Conservation (phyloP, 2,329 filamentous ascomycete genomes). For the Sporothrix luriei region DNA sequence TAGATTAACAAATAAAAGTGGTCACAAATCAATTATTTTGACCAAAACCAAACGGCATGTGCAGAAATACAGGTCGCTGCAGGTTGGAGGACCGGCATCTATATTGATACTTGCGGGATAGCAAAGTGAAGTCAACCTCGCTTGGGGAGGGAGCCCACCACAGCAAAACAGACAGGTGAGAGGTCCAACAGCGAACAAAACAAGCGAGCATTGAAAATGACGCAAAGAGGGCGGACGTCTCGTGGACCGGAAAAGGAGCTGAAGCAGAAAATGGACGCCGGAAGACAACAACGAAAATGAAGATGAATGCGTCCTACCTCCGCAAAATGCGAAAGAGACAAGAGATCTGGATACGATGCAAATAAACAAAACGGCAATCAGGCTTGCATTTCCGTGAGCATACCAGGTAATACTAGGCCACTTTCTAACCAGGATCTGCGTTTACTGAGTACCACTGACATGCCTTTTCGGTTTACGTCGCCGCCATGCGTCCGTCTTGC, state of each 20-base stretch:
- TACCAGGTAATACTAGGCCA: neutral
- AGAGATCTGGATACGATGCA: neutral
- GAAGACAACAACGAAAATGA: neutral
- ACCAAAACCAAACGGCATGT: slow-evolving; percentile 12
- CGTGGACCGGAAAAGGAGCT: neutral
- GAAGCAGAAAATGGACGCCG: neutral
- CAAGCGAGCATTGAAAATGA: neutral
- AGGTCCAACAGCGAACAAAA: neutral
- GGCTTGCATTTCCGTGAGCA: neutral
- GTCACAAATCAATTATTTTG: neutral
- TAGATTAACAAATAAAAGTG: slow-evolving; percentile 3
- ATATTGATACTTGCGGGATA: slow-evolving; percentile 10
- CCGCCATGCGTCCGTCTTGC: slow-evolving; percentile 7
- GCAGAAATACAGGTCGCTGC: neutral
- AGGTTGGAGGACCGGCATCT: neutral
- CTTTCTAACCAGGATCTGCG: neutral
- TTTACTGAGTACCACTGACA: neutral
- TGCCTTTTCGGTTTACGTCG: neutral
- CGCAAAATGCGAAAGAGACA: neutral
- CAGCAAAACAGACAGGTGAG: neutral
- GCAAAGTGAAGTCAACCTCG: slow-evolving; percentile 9
- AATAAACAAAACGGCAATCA: neutral
- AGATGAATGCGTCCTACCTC: neutral
- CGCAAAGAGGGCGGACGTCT: neutral
- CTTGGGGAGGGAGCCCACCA: neutral